Percentiles rank a stretch among this genome's conserved stretches.
These are phyloP conservation scores for Lepraria neglecta DNA, from an alignment of 495 filamentous ascomycete species.

Conservation along the genomic window DNA sequence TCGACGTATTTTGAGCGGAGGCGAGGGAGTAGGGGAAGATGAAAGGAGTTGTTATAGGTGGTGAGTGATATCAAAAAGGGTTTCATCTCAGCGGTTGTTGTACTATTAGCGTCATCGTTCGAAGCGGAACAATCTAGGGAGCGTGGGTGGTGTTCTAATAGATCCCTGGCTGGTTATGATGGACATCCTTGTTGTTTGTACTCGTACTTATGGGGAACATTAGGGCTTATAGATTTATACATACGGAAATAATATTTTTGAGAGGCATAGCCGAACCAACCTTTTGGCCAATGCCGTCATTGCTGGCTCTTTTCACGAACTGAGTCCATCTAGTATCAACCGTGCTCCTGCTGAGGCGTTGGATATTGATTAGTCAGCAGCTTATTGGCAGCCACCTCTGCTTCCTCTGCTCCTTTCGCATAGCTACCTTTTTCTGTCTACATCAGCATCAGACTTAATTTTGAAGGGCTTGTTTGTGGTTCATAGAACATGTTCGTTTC, in stretches of 20 bases:
- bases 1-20: conserved; percentile 25
- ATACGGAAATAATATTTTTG: neutral
- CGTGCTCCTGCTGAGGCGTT: too few species aligned
- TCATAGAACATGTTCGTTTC: too few species aligned
- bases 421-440: too few species aligned
- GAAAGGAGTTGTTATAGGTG: neutral
- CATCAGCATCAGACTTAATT: too few species aligned
- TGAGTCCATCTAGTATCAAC: too few species aligned
- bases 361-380: too few species aligned
- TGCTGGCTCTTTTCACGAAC: too few species aligned
- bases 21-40: conserved; percentile 25
- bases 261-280: too few species aligned
- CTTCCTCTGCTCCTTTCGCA: too few species aligned
- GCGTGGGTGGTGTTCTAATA: neutral
- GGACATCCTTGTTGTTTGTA: neutral
- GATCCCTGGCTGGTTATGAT: neutral
- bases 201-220: neutral
- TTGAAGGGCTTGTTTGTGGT: too few species aligned
- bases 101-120: conserved; percentile 6
- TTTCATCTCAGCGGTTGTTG: neutral
- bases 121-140: neutral
- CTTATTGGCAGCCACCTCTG: too few species aligned
- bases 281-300: too few species aligned
- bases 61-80: neutral
- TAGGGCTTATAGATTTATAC: neutral